Evolutionary conservation across 2,329 filamentous ascomycete species (phyloP).

Genomic region (Pseudogymnoascus sp.): DNA sequence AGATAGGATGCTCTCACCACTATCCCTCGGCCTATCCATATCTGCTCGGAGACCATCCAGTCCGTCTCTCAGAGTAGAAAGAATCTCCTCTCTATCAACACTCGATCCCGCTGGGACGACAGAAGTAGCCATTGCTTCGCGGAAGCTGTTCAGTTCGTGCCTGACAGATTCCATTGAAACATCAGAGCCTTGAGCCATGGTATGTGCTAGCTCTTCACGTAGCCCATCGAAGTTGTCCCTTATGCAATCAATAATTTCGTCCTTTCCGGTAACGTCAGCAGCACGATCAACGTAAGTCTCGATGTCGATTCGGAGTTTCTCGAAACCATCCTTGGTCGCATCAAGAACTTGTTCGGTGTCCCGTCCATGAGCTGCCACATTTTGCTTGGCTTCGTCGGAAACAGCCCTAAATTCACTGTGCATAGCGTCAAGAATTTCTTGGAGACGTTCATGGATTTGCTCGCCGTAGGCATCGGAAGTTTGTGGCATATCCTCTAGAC

Average conservation of each 20-base stretch:
- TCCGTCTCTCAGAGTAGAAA: conserved; percentile 55
- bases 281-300: conserved; percentile 72
- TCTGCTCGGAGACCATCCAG: conserved; percentile 70
- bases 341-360: conserved; percentile 86
- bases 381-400: conserved; percentile 63
- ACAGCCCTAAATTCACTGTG: conserved; percentile 51
- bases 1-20: conserved; percentile 24
- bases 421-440: conserved; percentile 58
- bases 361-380: conserved; percentile 66
- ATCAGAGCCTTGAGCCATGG: conserved; percentile 44
- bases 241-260: conserved; percentile 68
- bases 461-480: conserved; percentile 36
- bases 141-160: conserved; percentile 50
- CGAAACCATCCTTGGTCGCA: conserved; percentile 78
- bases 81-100: conserved; percentile 56
- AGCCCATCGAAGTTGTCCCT: conserved; percentile 57
- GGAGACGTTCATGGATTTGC: conserved; percentile 47
- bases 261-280: conserved; percentile 60
- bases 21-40: conserved; percentile 43
- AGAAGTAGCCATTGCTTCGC: conserved; percentile 46
- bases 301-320: conserved; percentile 70
- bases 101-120: conserved; percentile 39
- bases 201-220: conserved; percentile 57
- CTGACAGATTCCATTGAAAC: conserved; percentile 43
- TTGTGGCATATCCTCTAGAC: conserved; percentile 41